A percentile compares a stretch with the other conserved stretches of the same genome.
These are phyloP conservation scores for Sporormia fimetaria DNA, from an alignment of 495 filamentous ascomycete species.

Conservation along the genomic window DNA sequence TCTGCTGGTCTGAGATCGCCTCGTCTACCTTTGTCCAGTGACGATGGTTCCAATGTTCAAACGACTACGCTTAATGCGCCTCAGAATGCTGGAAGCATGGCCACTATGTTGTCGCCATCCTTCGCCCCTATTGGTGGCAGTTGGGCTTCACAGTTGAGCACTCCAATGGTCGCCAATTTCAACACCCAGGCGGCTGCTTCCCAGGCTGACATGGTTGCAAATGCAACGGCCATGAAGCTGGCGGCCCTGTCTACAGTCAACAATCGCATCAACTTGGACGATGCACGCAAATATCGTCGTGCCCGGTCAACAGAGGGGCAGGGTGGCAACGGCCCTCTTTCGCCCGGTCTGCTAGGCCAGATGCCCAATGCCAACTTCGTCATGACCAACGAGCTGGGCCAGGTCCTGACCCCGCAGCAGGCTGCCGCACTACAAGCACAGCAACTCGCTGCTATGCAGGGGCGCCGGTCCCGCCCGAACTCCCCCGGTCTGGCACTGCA, in stretches of 20 bases:
- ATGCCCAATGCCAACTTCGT: conserved; percentile 60
- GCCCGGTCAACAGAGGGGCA: conserved; percentile 82
- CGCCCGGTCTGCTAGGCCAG: conserved; percentile 38
- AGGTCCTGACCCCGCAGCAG: conserved; percentile 73
- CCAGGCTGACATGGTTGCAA: conserved; percentile 96
- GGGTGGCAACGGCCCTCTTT: conserved; percentile 33
- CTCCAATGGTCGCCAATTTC: conserved; percentile 87
- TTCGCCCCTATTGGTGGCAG: conserved; percentile 70
- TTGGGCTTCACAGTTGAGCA: conserved; percentile 98
- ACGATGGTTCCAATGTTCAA: conserved; percentile 56
- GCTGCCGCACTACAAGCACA: conserved; percentile 76
- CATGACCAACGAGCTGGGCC: conserved; percentile 87
- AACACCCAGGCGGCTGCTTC: conserved; percentile 41
- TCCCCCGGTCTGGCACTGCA: conserved; percentile 87
- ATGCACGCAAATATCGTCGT: conserved; percentile 86
- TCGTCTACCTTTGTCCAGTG: conserved; percentile 51
- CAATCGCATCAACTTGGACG: conserved; percentile 93
- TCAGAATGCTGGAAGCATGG: conserved; percentile 53
- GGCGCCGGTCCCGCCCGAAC: conserved; percentile 78
- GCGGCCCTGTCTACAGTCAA: conserved; percentile 95
- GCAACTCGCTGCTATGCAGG: conserved; percentile 61
- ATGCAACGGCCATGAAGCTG: conserved; percentile 97
- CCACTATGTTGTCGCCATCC: conserved; percentile 69
- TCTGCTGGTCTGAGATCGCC: conserved; percentile 76
- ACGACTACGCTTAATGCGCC: conserved; percentile 67